phyloP scores from a whole-genome alignment of 1,284 basidiomycete species.

The Cryptococcus sp. region DNA sequence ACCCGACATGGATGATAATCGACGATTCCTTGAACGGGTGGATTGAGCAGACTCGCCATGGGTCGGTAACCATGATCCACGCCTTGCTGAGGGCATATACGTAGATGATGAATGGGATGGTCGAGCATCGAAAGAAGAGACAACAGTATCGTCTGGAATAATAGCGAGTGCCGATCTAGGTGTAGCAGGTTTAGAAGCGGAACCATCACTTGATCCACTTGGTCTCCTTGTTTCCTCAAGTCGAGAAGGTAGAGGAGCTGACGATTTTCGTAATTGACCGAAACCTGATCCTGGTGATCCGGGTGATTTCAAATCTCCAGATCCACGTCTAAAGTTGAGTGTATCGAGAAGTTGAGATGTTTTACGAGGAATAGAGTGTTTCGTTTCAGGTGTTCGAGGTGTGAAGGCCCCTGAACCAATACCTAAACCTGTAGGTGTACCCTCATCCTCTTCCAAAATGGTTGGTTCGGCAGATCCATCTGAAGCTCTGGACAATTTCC shows the following conservation, averaged over 20 bases:
- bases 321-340: neutral
- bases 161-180: constrained; percentile 8
- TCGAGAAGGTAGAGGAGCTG: neutral
- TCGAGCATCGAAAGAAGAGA: constrained; percentile 15
- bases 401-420: neutral
- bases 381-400: neutral
- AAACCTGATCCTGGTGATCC: neutral
- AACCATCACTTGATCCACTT: neutral
- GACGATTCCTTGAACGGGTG: constrained; percentile 14
- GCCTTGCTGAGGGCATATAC: constrained; percentile 4
- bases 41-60: constrained; percentile 17
- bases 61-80: constrained; percentile 10
- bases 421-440: neutral
- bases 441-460: constrained; percentile 16
- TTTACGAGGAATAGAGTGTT: neutral
- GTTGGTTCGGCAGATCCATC: neutral
- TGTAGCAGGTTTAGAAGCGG: neutral
- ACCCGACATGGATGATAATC: constrained; percentile 30
- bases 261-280: neutral
- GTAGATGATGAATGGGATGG: constrained; percentile 4
- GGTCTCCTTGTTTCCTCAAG: neutral
- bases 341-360: neutral
- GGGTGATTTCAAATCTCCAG: neutral
- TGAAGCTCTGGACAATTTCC: neutral
- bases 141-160: constrained; percentile 16